Conservation (phyloP, 164 flowering plant species). For the Kalanchoe fedtschenkoi region DNA sequence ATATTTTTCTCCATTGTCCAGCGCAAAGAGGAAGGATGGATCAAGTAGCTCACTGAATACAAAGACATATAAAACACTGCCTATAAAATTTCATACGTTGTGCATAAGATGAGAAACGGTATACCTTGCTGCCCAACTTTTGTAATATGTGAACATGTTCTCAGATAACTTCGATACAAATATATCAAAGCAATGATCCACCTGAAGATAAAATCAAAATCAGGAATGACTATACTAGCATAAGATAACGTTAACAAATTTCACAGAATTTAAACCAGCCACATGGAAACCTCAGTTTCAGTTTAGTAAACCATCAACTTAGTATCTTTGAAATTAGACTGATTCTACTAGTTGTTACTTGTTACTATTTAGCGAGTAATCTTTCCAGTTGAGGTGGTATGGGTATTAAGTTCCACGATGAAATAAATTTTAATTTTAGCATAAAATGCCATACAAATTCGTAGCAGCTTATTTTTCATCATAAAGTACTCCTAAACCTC, state of each 20-base stretch:
- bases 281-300: not conserved
- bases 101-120: not conserved
- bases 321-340: not conserved
- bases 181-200: conserved; percentile 93
- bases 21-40: conserved; percentile 85
- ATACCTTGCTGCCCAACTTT: conserved; percentile 96
- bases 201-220: conserved; percentile 30
- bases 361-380: not conserved
- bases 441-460: no score
- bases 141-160: conserved; percentile 74
- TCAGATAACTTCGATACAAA: conserved; percentile 79
- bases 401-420: no score
- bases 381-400: not conserved
- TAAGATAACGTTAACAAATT: not conserved
- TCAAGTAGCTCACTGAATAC: conserved; percentile 76
- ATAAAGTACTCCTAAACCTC: not conserved
- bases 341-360: not conserved
- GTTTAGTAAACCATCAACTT: not conserved
- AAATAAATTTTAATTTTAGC: no score
- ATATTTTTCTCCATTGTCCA: conserved; percentile 86
- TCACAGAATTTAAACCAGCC: not conserved
- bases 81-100: not conserved
- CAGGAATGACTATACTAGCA: not conserved
- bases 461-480: not conserved
- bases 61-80: conserved; percentile 3